Evolutionary conservation across 1,139 yeast genomes (phyloP), one percentile per base, ranked within the genome.

Genomic region (Yamadazyma diddensiae): DNA sequence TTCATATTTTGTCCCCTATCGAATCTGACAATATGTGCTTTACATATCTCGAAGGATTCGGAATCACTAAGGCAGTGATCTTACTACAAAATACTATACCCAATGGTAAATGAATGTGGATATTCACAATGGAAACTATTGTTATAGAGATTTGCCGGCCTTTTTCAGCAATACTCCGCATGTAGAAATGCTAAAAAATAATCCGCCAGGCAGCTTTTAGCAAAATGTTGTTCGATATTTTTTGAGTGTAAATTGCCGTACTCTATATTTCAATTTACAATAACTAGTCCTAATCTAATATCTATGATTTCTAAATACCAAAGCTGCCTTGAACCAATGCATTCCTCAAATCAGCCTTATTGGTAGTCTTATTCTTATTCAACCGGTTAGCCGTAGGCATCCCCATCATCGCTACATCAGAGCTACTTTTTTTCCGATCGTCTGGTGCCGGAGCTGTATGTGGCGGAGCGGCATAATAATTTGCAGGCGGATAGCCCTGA

Each of bases 261-360:
- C 20, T 18, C 20, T 18, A 6, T 18, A 6, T 6, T 18, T 18
- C 20, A 19, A 21, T 19, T 10, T 17, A 14, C 21, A 31, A 21
- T 21, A 8, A 9, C 6, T 7, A 21, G 6, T 7, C 6, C 11
- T 22, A 22, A 21, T 21, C 22, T 21, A 9, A 18, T 18, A 18
- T 18, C 6, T 5, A 11, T 22, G 6, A 6, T 18, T 9, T 9
- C n/a, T n/a, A 65, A 26, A 69, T 66, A 8, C 75, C 74, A 49
- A 66, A 69, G 25, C 55, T 52, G 1, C 67, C 66, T 31, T 60
- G 64, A 34, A 59, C 58, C 35, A 69, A 59, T 1, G 73, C 73
- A 8, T 70, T 65, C 33, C 75, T 52, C 34, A 69, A 49, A 28
- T 58, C 53, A 2, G 70, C 73, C 38, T 65, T 65, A 38, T 64